These are phyloP conservation scores for Zymoseptoria brevis DNA, from an alignment of 2,329 filamentous ascomycete genomes.

Conservation along the genomic window DNA sequence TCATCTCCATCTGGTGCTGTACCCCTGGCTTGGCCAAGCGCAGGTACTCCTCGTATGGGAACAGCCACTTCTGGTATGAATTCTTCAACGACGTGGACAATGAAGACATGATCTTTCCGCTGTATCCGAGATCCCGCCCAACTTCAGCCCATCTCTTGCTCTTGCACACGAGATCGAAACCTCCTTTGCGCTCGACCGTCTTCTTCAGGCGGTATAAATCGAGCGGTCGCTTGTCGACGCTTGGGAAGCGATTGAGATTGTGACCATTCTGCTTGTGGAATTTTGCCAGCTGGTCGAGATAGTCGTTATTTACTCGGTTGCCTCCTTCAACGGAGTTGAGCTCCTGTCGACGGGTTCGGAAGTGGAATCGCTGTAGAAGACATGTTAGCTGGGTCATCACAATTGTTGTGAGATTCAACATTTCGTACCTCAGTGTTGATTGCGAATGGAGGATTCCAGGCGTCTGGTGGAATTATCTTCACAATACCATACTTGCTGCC, in stretches of 20 bases:
- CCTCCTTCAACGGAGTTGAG: slow-evolving; percentile 97
- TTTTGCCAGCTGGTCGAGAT: slow-evolving; percentile 88
- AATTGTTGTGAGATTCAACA: neutral
- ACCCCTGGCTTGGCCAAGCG: slow-evolving; percentile 85
- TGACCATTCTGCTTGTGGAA: slow-evolving; percentile 96
- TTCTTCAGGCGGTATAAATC: slow-evolving; percentile 96
- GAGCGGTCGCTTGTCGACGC: slow-evolving; percentile 93
- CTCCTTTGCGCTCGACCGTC: slow-evolving; percentile 86
- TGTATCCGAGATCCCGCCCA: slow-evolving; percentile 90
- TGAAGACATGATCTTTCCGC: slow-evolving; percentile 99
- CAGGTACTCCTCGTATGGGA: slow-evolving; percentile 93
- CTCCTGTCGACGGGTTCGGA: slow-evolving; percentile 90
- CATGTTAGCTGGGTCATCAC: slow-evolving; percentile 11
- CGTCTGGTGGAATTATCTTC: slow-evolving; percentile 89
- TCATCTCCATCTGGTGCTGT: slow-evolving; percentile 88
- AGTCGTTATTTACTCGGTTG: slow-evolving; percentile 90
- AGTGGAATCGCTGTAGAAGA: slow-evolving; percentile 75
- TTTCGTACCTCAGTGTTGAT: slow-evolving; percentile 85
- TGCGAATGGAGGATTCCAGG: slow-evolving; percentile 90
- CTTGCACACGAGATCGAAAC: slow-evolving; percentile 95
- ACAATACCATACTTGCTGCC: slow-evolving; percentile 83
- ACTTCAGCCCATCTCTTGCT: slow-evolving; percentile 99
- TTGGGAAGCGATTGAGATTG: slow-evolving; percentile 87
- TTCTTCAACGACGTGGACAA: slow-evolving; percentile 96
- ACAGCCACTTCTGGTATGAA: slow-evolving; percentile 93